Evolutionary conservation across 768 basidiomycete species (phyloP), one percentile per base, ranked within the genome.

Genomic region (Cystobasidium tubakii): DNA sequence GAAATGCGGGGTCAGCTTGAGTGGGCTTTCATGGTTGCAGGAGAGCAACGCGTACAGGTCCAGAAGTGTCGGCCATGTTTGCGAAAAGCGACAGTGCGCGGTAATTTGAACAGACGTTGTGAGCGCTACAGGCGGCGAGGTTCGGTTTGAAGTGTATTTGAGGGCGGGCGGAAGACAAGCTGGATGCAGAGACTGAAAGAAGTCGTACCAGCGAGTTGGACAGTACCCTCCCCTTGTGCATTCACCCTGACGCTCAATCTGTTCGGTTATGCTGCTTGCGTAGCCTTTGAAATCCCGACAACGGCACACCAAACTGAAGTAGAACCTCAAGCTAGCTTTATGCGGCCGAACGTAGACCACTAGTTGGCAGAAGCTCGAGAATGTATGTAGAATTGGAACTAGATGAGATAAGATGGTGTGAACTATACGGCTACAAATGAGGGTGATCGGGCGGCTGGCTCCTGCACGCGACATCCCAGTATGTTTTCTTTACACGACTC

Each of bases 111-210:
- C 57, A 60, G 33, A 21, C 29, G 27, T 15, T 60, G 17, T 50
- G 12, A 21, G 15, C 46, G n/a, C 4, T 17, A 19, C 46, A 50
- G 15, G 21, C 46, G 39, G 39, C n/a, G 46, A 50, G 29, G 27
- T 34, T 27, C 15, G 29, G 57, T 29, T 60, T 60, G 57, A 60
- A 34, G n/a, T 50, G 27, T 12, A 60, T 15, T 31, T 60, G 57
- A 60, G 33, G 57, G 12, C 33, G 46, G 3, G 27, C 17, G 9
- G 25, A 25, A 27, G 57, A 31, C 33, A 34, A 60, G 57, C 57
- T 29, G 57, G 33, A 7, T 60, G 57, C 57, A 29, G 57, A 60
- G 10, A 60, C 57, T 60, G 57, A 60, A 6, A 60, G 57, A 15
- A 29, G 12, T 60, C 57, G 25, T 23, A 60, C 25, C 13, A 60